Conservation (phyloP, 148 eudicot species). For the Rhododendron ferrugineum region DNA sequence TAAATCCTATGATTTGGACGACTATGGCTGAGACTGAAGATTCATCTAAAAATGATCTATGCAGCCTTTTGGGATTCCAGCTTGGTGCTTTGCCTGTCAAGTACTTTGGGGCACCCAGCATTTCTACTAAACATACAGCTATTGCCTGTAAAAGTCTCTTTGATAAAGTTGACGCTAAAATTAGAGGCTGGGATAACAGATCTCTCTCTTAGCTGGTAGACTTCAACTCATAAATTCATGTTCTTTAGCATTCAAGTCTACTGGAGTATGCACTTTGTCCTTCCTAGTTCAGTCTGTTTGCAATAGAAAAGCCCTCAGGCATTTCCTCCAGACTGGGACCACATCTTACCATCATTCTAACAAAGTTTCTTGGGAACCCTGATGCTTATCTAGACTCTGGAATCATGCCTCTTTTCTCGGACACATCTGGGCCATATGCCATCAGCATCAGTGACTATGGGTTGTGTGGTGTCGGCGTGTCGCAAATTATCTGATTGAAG, state of each 20-base stretch:
- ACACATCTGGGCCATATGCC: not conserved
- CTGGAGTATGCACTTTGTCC: not conserved
- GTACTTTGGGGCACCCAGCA: not conserved
- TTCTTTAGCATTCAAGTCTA: not conserved
- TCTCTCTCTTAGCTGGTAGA: not conserved
- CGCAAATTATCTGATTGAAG: not conserved
- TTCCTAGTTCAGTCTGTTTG: not conserved
- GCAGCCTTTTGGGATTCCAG: not conserved
- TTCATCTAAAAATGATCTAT: not conserved
- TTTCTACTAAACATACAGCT: not conserved
- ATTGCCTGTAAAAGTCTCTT: not conserved
- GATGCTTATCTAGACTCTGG: not conserved
- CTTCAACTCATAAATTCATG: not conserved
- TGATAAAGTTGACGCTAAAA: not conserved
- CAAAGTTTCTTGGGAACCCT: not conserved
- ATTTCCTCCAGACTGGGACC: not conserved
- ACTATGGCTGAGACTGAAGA: not conserved
- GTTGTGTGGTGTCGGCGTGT: too few relatives aligned
- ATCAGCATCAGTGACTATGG: not conserved
- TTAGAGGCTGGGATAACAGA: not conserved
- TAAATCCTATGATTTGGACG: too few relatives aligned
- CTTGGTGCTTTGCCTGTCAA: not conserved
- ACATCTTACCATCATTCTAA: not conserved
- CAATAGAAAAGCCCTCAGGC: not conserved
- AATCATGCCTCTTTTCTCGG: not conserved